These are phyloP conservation scores for Yarrowia phangngaensis DNA, from an alignment of 805 yeast genomes.

Conservation along the genomic window DNA sequence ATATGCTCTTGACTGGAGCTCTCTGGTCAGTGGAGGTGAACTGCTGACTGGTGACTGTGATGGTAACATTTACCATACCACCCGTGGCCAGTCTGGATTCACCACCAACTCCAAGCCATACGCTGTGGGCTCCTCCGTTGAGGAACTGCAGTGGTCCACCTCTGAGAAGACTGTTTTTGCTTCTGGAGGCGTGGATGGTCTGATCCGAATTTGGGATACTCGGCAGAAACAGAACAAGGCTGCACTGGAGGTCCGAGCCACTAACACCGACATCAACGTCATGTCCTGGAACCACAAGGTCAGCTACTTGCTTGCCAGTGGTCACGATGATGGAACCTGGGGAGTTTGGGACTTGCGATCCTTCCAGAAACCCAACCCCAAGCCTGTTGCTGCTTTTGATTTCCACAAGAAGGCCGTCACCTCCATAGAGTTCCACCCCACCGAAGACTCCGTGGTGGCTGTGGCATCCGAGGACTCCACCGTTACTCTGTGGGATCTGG, in stretches of 20 bases:
- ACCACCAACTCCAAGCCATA: constrained; percentile 80
- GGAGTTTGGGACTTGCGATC: constrained; percentile 96
- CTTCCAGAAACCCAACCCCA: constrained; percentile 53
- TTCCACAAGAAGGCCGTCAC: constrained; percentile 95
- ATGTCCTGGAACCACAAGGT: constrained; percentile 92
- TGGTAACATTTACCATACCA: constrained; percentile 77
- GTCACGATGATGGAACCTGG: constrained; percentile 97
- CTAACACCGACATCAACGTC: constrained; percentile 83
- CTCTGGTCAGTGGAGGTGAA: constrained; percentile 72
- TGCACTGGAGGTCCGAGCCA: constrained; percentile 77
- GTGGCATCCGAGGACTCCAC: constrained; percentile 96
- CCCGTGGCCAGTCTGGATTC: constrained; percentile 74
- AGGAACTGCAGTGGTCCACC: constrained; percentile 95
- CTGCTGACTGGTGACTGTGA: constrained; percentile 83
- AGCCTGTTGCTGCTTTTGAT: constrained; percentile 90
- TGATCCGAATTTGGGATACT: constrained; percentile 93
- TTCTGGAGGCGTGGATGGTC: constrained; percentile 90
- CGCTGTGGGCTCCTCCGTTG: constrained; percentile 65
- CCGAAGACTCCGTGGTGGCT: constrained; percentile 92
- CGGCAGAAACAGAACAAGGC: constrained; percentile 89
- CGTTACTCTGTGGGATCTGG: constrained; percentile 95
- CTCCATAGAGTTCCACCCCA: constrained; percentile 88
- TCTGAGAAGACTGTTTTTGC: constrained; percentile 92
- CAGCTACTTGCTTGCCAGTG: constrained; percentile 83
- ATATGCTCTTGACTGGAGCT: constrained; percentile 96